A percentile compares a stretch with the other conserved stretches of the same genome.
These are phyloP conservation scores for Rosa multiflora DNA, from an alignment of 306 rosid genomes.

Conservation along the genomic window DNA sequence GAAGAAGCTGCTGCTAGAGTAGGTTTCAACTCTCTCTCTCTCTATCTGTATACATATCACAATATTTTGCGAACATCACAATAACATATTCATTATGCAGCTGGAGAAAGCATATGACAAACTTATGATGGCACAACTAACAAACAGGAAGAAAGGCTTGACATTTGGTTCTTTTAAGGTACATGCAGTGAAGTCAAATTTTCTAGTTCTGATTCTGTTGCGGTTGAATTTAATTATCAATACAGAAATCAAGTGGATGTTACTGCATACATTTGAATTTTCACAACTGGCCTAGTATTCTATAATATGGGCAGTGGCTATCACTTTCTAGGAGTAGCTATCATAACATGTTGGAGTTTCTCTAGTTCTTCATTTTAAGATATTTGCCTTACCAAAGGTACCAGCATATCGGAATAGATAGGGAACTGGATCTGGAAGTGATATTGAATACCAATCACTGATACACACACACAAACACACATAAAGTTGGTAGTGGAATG, in stretches of 20 bases:
- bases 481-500: neutral
- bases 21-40: slow-evolving; percentile 24
- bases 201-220: neutral
- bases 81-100: slow-evolving; percentile 32
- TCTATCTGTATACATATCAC: neutral
- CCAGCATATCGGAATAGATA: neutral
- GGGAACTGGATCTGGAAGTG: neutral
- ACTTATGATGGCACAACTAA: slow-evolving; percentile 93
- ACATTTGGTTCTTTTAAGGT: slow-evolving; percentile 89
- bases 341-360: neutral
- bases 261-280: neutral
- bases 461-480: neutral
- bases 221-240: neutral
- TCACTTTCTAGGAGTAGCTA: neutral
- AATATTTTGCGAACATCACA: neutral
- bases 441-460: neutral
- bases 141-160: slow-evolving; percentile 88
- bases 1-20: slow-evolving; percentile 79
- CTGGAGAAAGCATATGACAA: slow-evolving; percentile 92
- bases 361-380: neutral
- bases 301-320: neutral
- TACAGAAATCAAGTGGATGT: slow-evolving; percentile 1
- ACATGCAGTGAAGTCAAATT: slow-evolving; percentile 16
- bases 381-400: neutral
- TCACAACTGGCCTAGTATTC: neutral